phyloP scores from a whole-genome alignment of 116 monocot species.

The Phalaenopsis hybrid region DNA sequence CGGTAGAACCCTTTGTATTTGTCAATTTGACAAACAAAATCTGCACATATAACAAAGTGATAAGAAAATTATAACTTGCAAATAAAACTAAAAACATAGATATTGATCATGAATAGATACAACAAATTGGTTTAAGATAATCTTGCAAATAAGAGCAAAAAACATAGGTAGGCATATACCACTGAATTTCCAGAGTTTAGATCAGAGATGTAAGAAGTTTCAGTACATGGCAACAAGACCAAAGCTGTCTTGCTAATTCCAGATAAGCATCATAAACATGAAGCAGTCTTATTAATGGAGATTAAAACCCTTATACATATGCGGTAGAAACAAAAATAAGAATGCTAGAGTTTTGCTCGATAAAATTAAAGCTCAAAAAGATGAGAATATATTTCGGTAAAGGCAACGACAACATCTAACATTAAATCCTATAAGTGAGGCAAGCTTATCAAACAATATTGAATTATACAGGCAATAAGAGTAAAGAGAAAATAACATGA shows the following conservation, averaged over 20 bases:
- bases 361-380: neutral
- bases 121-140: neutral
- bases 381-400: neutral
- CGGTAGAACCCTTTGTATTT: constrained; percentile 73
- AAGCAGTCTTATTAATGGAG: neutral
- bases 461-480: neutral
- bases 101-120: neutral
- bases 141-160: neutral
- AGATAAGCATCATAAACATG: neutral
- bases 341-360: neutral
- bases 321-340: neutral
- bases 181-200: neutral
- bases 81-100: neutral
- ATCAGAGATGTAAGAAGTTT: neutral
- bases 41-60: constrained; percentile 34
- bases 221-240: neutral
- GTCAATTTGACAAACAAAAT: constrained; percentile 81
- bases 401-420: neutral
- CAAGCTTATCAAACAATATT: neutral
- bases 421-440: neutral
- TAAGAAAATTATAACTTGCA: neutral
- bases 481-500: neutral
- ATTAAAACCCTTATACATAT: neutral
- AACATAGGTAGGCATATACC: neutral
- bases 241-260: neutral